Base-by-base conservation (phyloP, 805 yeast species). In the Hyphopichia homilentoma region DNA sequence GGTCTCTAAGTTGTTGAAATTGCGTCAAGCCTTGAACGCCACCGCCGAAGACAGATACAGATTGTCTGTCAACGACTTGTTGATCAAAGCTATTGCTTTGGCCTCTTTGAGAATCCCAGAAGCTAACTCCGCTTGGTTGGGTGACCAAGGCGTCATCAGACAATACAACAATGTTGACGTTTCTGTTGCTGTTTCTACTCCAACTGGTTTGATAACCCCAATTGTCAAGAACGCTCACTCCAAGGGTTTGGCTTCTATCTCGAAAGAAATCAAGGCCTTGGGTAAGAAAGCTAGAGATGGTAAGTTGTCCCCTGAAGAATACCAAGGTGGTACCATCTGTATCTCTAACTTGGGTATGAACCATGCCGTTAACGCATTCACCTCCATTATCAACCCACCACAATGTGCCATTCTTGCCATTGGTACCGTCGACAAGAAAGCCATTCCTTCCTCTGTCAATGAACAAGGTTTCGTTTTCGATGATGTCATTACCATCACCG, bases 281-380 rank as follows among this genome's bases (percentile, higher is more conserved):
- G 97, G 96, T 48, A 84, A 84, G 75, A 86, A 93, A 67, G 99
- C 99, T 41, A 88, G 90, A 67, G 87, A 75, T 39, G 88, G 87
- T 68, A 93, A 90, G 73, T 80, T 93, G 61, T 57, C 68, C 45
- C 99, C 99, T 43, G 95, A 87, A 64, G 98, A 93, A 71, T 93
- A 84, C 81, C 96, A 87, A 76, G 99, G 99, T 53, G 99, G 99
- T 58, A 89, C 98, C 50, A 86, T 93, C 64, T 88, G 97, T 61
- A 90, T 93, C 57, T 93, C 97, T 46, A 93, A 93, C 82, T 73
- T 93, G 75, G 99, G 99, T 59, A 93, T 93, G 98, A 93, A 93
- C 79, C 77, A 70, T 37, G 97, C 98, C 35, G 97, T 90, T 29
- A 73, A 79, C 44, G 55, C 83, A 59, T 93, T 93, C 79, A 90